Evolutionary conservation across 1,284 basidiomycete genomes (phyloP), one percentile per base, ranked within the genome.

Genomic region (Ganoderma multipileum): DNA sequence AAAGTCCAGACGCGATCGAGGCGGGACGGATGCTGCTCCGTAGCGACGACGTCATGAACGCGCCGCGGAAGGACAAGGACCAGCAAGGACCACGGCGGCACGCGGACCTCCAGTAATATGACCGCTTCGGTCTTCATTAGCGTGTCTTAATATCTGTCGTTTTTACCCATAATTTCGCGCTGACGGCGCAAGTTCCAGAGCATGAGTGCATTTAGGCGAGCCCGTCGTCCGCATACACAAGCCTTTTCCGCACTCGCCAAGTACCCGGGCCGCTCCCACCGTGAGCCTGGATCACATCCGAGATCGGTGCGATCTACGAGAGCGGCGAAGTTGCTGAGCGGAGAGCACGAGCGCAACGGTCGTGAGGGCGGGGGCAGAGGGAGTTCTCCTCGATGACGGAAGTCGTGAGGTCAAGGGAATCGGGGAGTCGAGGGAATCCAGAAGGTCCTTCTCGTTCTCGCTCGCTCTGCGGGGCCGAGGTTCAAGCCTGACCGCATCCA

Each of bases 11-110:
- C 93, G 95, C 20, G 91, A 98, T 47, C n/a, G 23, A 50, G 23
- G 47, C 23, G 23, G 11, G 23, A 26, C n/a, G 23, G 3, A 11
- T 50, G 82, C 83, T 98, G 11, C 87, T 99, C n/a, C 91, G 96
- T 42, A 96, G 99, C 3, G 97, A 99, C 79, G 96, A 98, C 78
- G 95, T 98, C 66, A 95, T 97, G 18, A 93, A 94, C 74, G 96
- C 95, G n/a, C 86, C 90, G 42, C 86, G 92, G 68, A 91, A 91
- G 78, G 91, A 92, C 36, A 83, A 83, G 73, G 89, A 33, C 33
- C 33, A 33, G 33, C 33, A 23, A 18, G 26, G 28, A 30, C 20
- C 1, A 28, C 26, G 28, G 52, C 12, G 12, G 26, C 14, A 26
- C 50, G 23, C 50, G 20, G n/a, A 8, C 44, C 7, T 47, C 20